Evolutionary conservation across 768 basidiomycete species (phyloP).

Genomic region (Clavulina sp.): DNA sequence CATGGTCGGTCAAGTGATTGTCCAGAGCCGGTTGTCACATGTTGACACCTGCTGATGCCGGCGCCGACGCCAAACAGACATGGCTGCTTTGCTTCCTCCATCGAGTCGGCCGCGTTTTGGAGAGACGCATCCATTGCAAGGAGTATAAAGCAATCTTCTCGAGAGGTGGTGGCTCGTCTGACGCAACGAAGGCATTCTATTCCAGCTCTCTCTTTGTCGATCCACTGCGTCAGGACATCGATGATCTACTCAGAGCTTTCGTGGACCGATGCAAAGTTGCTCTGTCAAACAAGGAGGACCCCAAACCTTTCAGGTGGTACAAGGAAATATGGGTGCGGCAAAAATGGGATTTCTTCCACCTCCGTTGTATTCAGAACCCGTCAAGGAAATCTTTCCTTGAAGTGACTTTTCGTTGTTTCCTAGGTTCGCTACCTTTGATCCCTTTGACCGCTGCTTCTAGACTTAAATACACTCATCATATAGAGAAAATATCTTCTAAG

Average conservation of each 20-base stretch:
- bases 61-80: too few species aligned
- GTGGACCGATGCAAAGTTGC: conserved; percentile 25
- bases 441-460: neutral
- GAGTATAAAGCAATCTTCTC: too few species aligned
- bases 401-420: conserved; percentile 42
- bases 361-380: conserved; percentile 52
- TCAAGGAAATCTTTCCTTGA: conserved; percentile 45
- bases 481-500: conserved; percentile 36
- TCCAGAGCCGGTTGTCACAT: too few species aligned
- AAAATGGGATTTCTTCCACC: conserved; percentile 63
- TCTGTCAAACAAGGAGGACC: conserved; percentile 1
- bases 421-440: conserved; percentile 31
- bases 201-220: conserved; percentile 58
- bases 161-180: too few species aligned
- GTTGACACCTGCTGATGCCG: too few species aligned
- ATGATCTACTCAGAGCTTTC: conserved; percentile 33
- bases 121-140: too few species aligned
- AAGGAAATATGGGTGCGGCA: conserved; percentile 46
- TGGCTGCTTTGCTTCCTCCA: too few species aligned
- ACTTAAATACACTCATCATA: neutral
- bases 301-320: conserved; percentile 49
- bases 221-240: conserved; percentile 46
- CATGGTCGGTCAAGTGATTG: neutral
- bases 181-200: conserved; percentile 37
- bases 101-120: too few species aligned